phyloP scores from a whole-genome alignment of 2,329 filamentous ascomycete species.

The Helotiales sp. region DNA sequence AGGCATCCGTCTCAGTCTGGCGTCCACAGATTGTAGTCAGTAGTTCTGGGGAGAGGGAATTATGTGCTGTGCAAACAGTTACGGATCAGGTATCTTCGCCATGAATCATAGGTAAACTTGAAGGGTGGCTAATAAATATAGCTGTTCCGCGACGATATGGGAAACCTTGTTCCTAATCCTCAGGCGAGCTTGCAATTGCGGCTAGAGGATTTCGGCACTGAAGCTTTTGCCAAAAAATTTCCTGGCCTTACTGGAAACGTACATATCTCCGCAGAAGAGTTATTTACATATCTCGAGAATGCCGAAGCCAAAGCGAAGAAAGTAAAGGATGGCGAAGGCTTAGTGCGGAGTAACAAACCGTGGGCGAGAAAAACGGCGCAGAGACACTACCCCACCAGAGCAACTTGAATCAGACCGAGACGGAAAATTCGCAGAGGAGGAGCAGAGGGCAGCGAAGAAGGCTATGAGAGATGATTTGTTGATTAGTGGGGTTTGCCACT shows the following conservation, averaged over 20 bases:
- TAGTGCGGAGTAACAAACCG: constrained; percentile 23
- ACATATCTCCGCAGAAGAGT: constrained; percentile 26
- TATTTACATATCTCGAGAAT: constrained; percentile 26
- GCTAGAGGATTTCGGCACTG: constrained; percentile 24
- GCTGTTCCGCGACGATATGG: constrained; percentile 28
- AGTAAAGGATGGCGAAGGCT: constrained; percentile 25
- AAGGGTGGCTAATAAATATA: constrained; percentile 18
- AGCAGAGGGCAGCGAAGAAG: constrained; percentile 30
- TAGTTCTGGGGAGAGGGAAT: constrained; percentile 28
- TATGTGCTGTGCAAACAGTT: constrained; percentile 29
- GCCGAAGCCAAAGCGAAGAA: constrained; percentile 26
- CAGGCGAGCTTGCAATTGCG: constrained; percentile 23
- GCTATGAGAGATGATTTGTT: constrained; percentile 28
- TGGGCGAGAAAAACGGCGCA: constrained; percentile 31
- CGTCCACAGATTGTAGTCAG: constrained; percentile 27
- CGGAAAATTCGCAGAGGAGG: constrained; percentile 29
- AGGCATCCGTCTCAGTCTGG: constrained; percentile 29
- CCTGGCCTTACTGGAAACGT: constrained; percentile 20
- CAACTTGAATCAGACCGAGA: constrained; percentile 31
- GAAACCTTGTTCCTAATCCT: constrained; percentile 27
- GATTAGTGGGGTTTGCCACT: too few relatives aligned
- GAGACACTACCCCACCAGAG: constrained; percentile 32
- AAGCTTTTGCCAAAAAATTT: constrained; percentile 26
- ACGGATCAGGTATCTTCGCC: constrained; percentile 25
- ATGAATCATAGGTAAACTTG: constrained; percentile 1